Percentiles rank a stretch among this genome's conserved stretches.
Evolutionary conservation across 1,284 basidiomycete genomes (phyloP).

Genomic region (Kwoniella shivajii): DNA sequence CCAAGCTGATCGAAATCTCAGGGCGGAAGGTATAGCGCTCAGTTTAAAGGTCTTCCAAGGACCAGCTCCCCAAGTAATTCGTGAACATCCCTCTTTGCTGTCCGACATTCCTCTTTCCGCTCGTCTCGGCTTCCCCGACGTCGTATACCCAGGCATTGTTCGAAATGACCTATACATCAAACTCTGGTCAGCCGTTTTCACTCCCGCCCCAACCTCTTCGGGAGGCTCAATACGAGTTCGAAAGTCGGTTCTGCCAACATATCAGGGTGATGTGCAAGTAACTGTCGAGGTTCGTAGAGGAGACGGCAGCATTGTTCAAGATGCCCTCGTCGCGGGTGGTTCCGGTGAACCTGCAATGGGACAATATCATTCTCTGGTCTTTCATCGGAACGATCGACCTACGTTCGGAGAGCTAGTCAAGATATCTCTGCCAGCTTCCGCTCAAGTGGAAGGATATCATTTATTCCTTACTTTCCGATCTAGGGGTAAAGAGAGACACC

Average conservation of each 20-base stretch:
- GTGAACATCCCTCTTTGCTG: slow-evolving; percentile 84
- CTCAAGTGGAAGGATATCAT: slow-evolving; percentile 70
- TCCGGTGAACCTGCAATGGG: slow-evolving; percentile 78
- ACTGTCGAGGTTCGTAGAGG: slow-evolving; percentile 81
- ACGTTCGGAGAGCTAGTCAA: slow-evolving; percentile 95
- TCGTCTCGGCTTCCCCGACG: slow-evolving; percentile 94
- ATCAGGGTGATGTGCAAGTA: slow-evolving; percentile 76
- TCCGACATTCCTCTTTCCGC: slow-evolving; percentile 78
- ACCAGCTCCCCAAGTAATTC: slow-evolving; percentile 70
- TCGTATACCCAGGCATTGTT: slow-evolving; percentile 88
- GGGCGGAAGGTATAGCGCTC: slow-evolving; percentile 83
- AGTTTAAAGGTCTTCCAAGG: slow-evolving; percentile 89
- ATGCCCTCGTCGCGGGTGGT: slow-evolving; percentile 77
- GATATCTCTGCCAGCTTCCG: slow-evolving; percentile 69
- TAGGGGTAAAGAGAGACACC: slow-evolving; percentile 59
- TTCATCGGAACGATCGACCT: slow-evolving; percentile 77
- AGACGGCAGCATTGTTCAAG: slow-evolving; percentile 68
- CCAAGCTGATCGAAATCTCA: slow-evolving; percentile 39
- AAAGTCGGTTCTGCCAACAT: slow-evolving; percentile 34
- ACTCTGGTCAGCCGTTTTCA: slow-evolving; percentile 85
- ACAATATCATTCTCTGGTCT: slow-evolving; percentile 87
- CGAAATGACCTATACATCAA: slow-evolving; percentile 95
- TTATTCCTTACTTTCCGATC: slow-evolving; percentile 93
- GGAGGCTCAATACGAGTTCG: slow-evolving; percentile 47
- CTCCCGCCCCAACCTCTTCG: slow-evolving; percentile 56